Conservation (phyloP, 2,329 filamentous ascomycete genomes). For the Coniochaeta prunicola region DNA sequence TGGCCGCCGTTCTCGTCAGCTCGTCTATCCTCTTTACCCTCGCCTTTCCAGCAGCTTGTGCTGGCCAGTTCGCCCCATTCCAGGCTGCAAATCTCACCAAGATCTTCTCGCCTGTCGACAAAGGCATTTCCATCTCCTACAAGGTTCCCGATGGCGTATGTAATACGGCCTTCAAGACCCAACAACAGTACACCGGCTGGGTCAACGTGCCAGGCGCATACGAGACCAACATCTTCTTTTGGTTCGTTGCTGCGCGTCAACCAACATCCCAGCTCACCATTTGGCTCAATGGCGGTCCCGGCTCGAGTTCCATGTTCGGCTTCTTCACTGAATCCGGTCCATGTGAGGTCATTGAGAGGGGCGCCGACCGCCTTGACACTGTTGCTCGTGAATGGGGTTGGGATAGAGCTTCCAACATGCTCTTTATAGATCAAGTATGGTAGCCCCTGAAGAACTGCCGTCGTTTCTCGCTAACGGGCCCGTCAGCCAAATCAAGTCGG, state of each 20-base stretch:
- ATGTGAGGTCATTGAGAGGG: constrained; percentile 40
- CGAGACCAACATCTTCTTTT: constrained; percentile 44
- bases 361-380: constrained; percentile 43
- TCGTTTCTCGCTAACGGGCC: constrained; percentile 10
- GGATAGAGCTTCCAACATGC: constrained; percentile 48
- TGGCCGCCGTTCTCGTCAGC: not conserved
- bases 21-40: not conserved
- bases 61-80: not conserved
- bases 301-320: constrained; percentile 56
- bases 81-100: constrained; percentile 38
- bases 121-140: constrained; percentile 60
- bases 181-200: constrained; percentile 67
- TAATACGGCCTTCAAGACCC: constrained; percentile 54
- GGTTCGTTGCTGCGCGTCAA: constrained; percentile 39
- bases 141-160: constrained; percentile 56
- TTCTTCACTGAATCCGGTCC: constrained; percentile 55
- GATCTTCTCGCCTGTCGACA: constrained; percentile 54
- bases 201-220: constrained; percentile 52
- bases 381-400: constrained; percentile 56
- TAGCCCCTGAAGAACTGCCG: not conserved
- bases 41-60: not conserved
- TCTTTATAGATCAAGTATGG: constrained; percentile 49
- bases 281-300: constrained; percentile 63
- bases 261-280: constrained; percentile 40
- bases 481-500: constrained; percentile 61